Evolutionary conservation across 495 filamentous ascomycete genomes (phyloP).

Genomic region (Podospora fimiseda): DNA sequence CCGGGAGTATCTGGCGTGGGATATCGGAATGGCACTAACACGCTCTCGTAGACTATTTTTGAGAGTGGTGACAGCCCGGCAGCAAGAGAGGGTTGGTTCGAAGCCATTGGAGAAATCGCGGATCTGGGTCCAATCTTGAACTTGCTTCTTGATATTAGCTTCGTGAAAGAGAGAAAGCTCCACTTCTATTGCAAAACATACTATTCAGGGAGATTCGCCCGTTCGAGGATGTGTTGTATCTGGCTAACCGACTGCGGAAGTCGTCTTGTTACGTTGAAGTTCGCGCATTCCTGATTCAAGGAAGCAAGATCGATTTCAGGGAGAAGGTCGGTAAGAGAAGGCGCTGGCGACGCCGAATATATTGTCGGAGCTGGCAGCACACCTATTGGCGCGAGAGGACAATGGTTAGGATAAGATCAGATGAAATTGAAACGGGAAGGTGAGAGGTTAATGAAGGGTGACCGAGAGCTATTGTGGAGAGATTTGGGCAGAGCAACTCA

Average conservation of each 20-base stretch:
- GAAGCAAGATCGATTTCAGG: constrained; percentile 39
- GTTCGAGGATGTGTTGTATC: constrained; percentile 62
- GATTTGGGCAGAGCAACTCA: too few relatives aligned
- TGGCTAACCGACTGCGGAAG: constrained; percentile 51
- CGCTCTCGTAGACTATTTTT: constrained; percentile 40
- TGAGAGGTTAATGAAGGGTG: not conserved
- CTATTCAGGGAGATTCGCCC: constrained; percentile 65
- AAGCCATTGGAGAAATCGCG: constrained; percentile 11
- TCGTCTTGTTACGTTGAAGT: constrained; percentile 31
- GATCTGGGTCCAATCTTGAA: constrained; percentile 53
- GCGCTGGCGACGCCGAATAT: constrained; percentile 44
- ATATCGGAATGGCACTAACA: constrained; percentile 32
- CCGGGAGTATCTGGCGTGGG: constrained; percentile 27
- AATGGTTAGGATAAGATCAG: constrained; percentile 8
- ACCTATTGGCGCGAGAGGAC: constrained; percentile 35
- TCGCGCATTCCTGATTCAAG: constrained; percentile 47
- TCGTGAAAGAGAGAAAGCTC: not conserved
- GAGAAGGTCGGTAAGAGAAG: constrained; percentile 35
- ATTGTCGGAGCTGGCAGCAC: constrained; percentile 65
- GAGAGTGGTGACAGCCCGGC: constrained; percentile 36
- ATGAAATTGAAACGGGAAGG: not conserved
- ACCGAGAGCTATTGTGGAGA: not conserved
- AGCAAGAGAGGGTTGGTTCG: constrained; percentile 14
- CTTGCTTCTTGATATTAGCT: constrained; percentile 45
- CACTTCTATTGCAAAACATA: constrained; percentile 34